Evolutionary conservation across 2,329 filamentous ascomycete genomes (phyloP).

Genomic region (Xylaria sp.): DNA sequence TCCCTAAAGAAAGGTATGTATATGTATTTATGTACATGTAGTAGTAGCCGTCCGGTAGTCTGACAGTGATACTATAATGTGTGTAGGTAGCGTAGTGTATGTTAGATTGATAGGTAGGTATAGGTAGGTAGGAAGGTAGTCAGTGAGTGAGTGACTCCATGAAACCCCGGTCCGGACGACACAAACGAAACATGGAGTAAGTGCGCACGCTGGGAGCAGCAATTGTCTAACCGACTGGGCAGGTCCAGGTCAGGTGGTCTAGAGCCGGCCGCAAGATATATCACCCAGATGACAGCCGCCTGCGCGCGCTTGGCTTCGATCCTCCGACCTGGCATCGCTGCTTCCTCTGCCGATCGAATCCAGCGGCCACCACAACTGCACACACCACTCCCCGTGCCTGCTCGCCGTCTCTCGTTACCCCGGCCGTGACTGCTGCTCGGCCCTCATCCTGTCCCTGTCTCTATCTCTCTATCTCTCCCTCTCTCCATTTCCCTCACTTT

Average conservation of each 20-base stretch:
- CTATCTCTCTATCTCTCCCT: too few relatives aligned
- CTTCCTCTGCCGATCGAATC: slow-evolving; percentile 22
- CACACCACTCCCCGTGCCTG: slow-evolving; percentile 5
- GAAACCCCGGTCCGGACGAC: slow-evolving; percentile 29
- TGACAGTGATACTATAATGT: too few relatives aligned
- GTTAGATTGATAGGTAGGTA: too few relatives aligned
- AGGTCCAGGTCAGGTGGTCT: slow-evolving; percentile 5
- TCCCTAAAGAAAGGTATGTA: too few relatives aligned
- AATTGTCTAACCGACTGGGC: slow-evolving; percentile 6
- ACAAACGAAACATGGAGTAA: slow-evolving; percentile 34
- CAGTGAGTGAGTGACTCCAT: slow-evolving; percentile 24
- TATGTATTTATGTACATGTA: too few relatives aligned
- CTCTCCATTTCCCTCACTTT: too few relatives aligned
- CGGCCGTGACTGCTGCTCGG: slow-evolving; percentile 11
- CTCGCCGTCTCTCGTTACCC: slow-evolving; percentile 32
- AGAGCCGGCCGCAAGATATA: slow-evolving; percentile 34
- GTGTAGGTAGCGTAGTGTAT: too few relatives aligned
- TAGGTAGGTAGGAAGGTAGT: too few relatives aligned
- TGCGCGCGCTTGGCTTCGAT: slow-evolving; percentile 42
- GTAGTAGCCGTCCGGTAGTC: too few relatives aligned
- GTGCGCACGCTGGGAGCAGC: not conserved
- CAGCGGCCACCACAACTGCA: slow-evolving; percentile 16
- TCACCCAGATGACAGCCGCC: slow-evolving; percentile 43
- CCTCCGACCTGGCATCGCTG: slow-evolving; percentile 32
- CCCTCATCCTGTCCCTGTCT: not conserved